phyloP scores from a whole-genome alignment of 2,329 filamentous ascomycete species.

The Aspergillus carbonarius region DNA sequence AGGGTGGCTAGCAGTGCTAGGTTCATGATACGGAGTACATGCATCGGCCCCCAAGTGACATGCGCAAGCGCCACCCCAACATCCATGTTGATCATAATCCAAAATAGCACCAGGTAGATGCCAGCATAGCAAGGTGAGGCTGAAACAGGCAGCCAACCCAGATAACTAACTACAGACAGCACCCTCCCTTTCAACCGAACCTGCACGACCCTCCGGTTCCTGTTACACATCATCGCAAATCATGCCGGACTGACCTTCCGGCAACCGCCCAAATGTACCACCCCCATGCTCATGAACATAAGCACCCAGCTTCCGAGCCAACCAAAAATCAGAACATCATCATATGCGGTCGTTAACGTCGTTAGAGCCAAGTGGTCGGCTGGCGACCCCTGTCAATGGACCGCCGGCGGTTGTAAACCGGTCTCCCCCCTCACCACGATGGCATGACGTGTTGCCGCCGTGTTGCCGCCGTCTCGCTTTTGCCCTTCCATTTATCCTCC shows the following conservation, averaged over 20 bases:
- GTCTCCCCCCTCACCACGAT: not conserved
- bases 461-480: not conserved
- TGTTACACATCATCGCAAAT: constrained; percentile 14
- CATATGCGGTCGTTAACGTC: constrained; percentile 1
- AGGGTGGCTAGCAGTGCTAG: constrained; percentile 8
- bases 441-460: constrained; percentile 1
- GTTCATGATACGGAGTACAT: constrained; percentile 11
- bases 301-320: not conserved
- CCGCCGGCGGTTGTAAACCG: not conserved
- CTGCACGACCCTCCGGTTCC: constrained; percentile 13
- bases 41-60: constrained; percentile 9
- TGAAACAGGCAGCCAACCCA: constrained; percentile 11
- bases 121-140: constrained; percentile 9
- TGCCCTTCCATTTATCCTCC: not conserved
- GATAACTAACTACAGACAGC: constrained; percentile 1
- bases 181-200: constrained; percentile 3
- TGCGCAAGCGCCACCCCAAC: constrained; percentile 12
- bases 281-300: not conserved
- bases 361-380: not conserved
- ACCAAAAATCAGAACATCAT: constrained; percentile 1
- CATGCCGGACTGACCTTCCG: constrained; percentile 12
- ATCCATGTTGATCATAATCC: constrained; percentile 16
- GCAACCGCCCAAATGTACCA: constrained; percentile 4
- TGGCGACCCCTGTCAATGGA: not conserved
- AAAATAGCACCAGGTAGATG: constrained; percentile 10